phyloP scores from a whole-genome alignment of 1,139 yeast genomes.

The Casaregolazyma lundiana region DNA sequence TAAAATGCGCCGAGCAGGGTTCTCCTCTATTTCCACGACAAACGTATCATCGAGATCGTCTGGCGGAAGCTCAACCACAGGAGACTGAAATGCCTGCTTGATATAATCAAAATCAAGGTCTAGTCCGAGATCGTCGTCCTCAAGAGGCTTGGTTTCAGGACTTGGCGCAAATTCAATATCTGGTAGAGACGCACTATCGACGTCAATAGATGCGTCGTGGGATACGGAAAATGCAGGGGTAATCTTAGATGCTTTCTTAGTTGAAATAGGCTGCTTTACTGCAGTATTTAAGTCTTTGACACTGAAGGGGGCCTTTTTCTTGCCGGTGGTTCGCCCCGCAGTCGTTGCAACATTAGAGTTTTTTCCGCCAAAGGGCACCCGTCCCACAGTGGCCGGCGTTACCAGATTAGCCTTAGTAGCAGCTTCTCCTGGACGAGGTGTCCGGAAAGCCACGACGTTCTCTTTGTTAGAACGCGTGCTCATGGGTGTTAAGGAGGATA shows the following conservation, averaged over 20 bases:
- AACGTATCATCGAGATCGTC: conserved; percentile 7
- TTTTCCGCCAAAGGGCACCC: conserved; percentile 27
- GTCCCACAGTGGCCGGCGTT: conserved; percentile 16
- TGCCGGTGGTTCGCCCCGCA: conserved; percentile 2
- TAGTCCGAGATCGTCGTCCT: conserved; percentile 8
- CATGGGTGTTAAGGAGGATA: conserved; percentile 11
- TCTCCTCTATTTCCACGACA: conserved; percentile 1
- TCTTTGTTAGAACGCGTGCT: conserved; percentile 23
- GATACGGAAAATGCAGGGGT: conserved; percentile 10
- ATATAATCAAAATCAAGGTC: conserved; percentile 9
- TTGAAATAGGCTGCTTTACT: neutral
- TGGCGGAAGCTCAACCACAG: conserved; percentile 1
- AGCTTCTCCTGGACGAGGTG: conserved; percentile 17
- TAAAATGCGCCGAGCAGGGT: neutral
- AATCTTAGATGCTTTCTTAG: neutral
- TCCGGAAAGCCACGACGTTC: conserved; percentile 21
- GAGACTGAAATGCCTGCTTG: neutral
- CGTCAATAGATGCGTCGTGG: conserved; percentile 7
- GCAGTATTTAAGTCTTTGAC: conserved; percentile 3
- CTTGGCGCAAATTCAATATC: conserved; percentile 8
- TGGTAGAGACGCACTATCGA: neutral
- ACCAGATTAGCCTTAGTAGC: conserved; percentile 12
- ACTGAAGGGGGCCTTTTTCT: conserved; percentile 3
- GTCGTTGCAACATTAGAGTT: conserved; percentile 22
- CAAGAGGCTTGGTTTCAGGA: conserved; percentile 1